phyloP scores from a whole-genome alignment of 345 rosid species.

The Anastatica hierochuntica region DNA sequence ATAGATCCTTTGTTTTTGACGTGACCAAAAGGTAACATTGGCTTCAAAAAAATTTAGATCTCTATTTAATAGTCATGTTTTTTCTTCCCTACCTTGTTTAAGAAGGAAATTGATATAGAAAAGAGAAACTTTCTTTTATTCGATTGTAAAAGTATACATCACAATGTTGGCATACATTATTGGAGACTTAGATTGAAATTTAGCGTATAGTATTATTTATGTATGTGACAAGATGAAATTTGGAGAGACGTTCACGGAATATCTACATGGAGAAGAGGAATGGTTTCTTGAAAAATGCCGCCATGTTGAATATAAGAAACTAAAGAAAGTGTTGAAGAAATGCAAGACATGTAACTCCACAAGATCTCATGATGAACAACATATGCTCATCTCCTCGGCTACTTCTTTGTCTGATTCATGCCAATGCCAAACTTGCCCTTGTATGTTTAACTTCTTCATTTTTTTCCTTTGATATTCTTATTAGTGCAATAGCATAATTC shows the following conservation, averaged over 20 bases:
- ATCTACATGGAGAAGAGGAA: constrained; percentile 61
- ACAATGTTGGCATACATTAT: not conserved
- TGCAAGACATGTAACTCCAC: constrained; percentile 49
- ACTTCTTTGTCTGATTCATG: constrained; percentile 15
- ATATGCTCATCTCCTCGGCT: constrained; percentile 5
- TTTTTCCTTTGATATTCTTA: no score
- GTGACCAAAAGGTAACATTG: constrained; percentile 11
- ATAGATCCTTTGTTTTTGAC: no score
- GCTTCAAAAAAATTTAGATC: not conserved
- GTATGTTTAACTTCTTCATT: constrained; percentile 29
- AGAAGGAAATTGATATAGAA: no score
- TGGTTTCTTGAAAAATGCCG: constrained; percentile 47
- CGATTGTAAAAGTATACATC: constrained; percentile 2
- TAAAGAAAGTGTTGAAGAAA: constrained; percentile 67
- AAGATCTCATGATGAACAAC: constrained; percentile 16
- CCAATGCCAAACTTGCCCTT: constrained; percentile 50
- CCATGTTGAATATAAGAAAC: constrained; percentile 76
- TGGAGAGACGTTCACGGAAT: constrained; percentile 76
- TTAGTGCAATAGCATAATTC: no score
- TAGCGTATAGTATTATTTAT: not conserved
- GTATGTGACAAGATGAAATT: constrained; percentile 52
- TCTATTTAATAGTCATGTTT: not conserved
- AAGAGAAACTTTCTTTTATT: no score
- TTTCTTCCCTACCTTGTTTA: no score
- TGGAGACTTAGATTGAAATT: constrained; percentile 5